Evolutionary conservation across 2,329 filamentous ascomycete species (phyloP), one percentile per base, ranked within the genome.

Genomic region (Stagonosporopsis vannaccii): DNA sequence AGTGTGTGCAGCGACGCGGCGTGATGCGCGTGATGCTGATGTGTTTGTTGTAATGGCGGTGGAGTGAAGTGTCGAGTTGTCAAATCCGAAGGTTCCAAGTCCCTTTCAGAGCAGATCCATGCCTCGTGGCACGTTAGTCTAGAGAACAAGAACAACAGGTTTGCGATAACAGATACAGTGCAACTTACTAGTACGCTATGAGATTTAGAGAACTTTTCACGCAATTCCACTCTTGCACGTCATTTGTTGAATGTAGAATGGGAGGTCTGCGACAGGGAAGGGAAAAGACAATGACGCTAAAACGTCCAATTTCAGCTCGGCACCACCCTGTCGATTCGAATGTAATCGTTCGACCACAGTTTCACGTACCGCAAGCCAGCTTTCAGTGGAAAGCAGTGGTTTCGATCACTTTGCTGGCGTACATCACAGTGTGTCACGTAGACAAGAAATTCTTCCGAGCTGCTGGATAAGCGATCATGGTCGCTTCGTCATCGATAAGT

Each of bases 281-380:
- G 59, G 60, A 68, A 68, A 67, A 65, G 62, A 63, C 39, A 55
- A 57, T 65, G 58, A 64, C 62, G 65, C 71, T 72, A 73, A 69
- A 60, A 63, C 53, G 60, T 72, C 63, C 65, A 72, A 74, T 72
- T 72, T 72, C 70, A 74, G 71, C 70, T 74, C 71, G 71, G 69
- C 66, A 70, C 71, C 66, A 70, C 71, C 63, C 61, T 62, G 61
- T 66, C 63, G 58, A 63, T 64, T 64, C 58, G 59, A 53, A 62
- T 62, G 61, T 67, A 70, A 64, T 60, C 64, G 26, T 54, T 56
- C 52, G 50, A 66, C 59, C 63, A 56, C 56, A 51, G 50, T 58
- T 62, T 60, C 58, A 63, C 48, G 26, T 52, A 33, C 41, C 45
- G 46, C 54, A 44, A 49, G 44, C 25, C 17, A 22, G 37, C 30